Percentiles rank a stretch among this genome's conserved stretches.
phyloP scores from a whole-genome alignment of 2,329 filamentous ascomycete genomes.

The Saccharata proteae region DNA sequence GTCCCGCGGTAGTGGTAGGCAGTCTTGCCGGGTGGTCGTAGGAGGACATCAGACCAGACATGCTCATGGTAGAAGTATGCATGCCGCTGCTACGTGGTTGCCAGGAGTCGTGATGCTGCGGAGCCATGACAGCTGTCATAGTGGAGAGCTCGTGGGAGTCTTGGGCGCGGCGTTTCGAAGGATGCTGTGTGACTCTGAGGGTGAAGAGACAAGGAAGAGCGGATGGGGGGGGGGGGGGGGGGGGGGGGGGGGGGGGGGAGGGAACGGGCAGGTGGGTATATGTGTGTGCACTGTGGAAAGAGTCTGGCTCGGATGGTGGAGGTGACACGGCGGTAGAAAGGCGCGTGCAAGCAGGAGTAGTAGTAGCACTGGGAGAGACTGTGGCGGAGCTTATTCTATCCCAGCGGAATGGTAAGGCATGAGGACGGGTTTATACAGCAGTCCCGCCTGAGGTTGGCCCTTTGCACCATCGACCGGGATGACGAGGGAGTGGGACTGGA shows the following conservation, averaged over 20 bases:
- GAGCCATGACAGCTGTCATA: conserved; percentile 9
- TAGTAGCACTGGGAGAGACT: conserved; percentile 5
- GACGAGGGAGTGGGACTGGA: conserved; percentile 1
- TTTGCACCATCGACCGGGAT: conserved; percentile 7
- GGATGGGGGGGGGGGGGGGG: background rate
- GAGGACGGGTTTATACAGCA: conserved; percentile 9
- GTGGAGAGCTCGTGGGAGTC: too few relatives aligned
- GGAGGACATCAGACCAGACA: conserved; percentile 3
- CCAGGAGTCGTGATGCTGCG: conserved; percentile 8
- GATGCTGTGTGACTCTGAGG: conserved; percentile 9
- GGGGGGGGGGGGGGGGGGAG: too few relatives aligned
- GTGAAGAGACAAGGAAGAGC: conserved; percentile 7
- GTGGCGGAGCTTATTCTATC: conserved; percentile 9
- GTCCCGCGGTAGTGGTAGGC: conserved; percentile 1
- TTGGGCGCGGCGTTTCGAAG: too few relatives aligned
- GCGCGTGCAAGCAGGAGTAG: conserved; percentile 3
- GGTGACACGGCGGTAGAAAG: too few relatives aligned
- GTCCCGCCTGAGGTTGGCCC: conserved; percentile 5
- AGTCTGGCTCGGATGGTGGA: too few relatives aligned
- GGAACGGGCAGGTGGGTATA: conserved; percentile 8
- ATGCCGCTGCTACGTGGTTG: conserved; percentile 6
- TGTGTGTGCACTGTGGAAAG: conserved; percentile 9
- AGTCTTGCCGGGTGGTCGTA: conserved; percentile 2
- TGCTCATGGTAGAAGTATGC: conserved; percentile 6
- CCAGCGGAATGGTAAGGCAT: conserved; percentile 6